These are phyloP conservation scores for Deuterostichococcus epilithicus DNA, from an alignment of 139 green algal genomes.

Conservation along the genomic window DNA sequence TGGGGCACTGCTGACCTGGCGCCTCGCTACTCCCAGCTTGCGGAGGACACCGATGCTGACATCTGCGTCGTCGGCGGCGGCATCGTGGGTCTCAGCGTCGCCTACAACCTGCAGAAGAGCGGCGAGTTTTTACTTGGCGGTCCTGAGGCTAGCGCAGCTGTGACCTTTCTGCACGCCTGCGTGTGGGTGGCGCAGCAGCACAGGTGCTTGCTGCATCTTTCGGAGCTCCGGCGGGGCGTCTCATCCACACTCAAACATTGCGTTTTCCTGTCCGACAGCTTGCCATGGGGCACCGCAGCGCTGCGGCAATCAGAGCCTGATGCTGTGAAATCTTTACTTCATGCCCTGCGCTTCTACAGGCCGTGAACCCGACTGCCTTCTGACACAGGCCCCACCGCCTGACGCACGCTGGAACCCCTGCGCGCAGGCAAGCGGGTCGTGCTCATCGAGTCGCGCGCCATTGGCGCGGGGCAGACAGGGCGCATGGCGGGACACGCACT, in stretches of 20 bases:
- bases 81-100: conserved; percentile 54
- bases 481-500: conserved; percentile 60
- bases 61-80: conserved; percentile 55
- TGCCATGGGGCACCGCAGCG: no score
- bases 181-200: background rate
- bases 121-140: background rate
- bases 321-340: no score
- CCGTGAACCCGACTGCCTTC: background rate
- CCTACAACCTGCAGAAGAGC: conserved; percentile 50
- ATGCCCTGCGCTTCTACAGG: no score
- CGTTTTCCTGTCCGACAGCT: background rate
- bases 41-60: conserved; percentile 35
- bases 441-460: conserved; percentile 49
- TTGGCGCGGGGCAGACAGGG: conserved; percentile 58
- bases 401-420: background rate
- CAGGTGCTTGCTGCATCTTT: background rate
- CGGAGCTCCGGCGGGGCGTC: background rate
- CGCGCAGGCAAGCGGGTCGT: conserved; percentile 56
- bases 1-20: background rate
- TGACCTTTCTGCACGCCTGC: background rate
- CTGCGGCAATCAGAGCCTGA: no score
- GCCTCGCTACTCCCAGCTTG: conserved; percentile 39
- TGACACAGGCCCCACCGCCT: background rate
- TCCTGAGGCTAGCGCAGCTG: background rate
- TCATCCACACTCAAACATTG: background rate